Evolutionary conservation across 208 protist genomes (phyloP), one percentile per base, ranked within the genome.

Genomic region (Leishmania braziliensis): DNA sequence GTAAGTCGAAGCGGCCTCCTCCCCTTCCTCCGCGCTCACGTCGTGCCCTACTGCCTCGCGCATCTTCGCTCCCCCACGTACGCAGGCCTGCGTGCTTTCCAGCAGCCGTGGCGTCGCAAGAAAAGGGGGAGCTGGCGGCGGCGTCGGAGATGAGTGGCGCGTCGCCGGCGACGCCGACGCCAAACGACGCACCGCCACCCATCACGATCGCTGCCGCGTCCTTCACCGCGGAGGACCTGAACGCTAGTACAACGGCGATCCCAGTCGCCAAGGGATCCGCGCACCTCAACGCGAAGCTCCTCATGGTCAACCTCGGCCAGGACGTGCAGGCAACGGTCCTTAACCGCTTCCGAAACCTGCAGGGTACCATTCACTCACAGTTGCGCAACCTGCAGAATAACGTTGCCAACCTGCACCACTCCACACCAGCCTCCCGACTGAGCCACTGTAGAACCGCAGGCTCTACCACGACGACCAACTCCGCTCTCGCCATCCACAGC

Each of bases 341-440:
- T 6, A 72, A 36, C 48, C 81, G 81, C 48, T 80, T 84, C 43
- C 76, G 50, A 29, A 84, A 84, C 60, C 76, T 84, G 69, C 81
- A 84, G 71, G 81, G 81, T 56, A 80, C 76, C 50, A 63, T 84
- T 8, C 81, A 80, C 76, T 71, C 81, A 63, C 81, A 84, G 69
- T 50, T 84, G 26, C 76, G 81, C 20, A 89, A 89, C 73, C 36
- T 89, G 20, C 70, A 78, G 63, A 60, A 89, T 73, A 89, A 84
- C 63, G 63, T 89, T 29, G 77, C 58, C 20, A 84, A 89, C 73
- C 82, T 86, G 23, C 78, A 79, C 39, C 82, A 80, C n/a, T 56
- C 70, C 18, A 69, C 66, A 39, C 36, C 29, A 33, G 69, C 16
- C 5, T 58, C 18, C 75, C 29, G 5, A 54, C 73, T 12, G 65